These are phyloP conservation scores for Myriangium duriaei DNA, from an alignment of 2,329 filamentous ascomycete genomes.

Conservation along the genomic window DNA sequence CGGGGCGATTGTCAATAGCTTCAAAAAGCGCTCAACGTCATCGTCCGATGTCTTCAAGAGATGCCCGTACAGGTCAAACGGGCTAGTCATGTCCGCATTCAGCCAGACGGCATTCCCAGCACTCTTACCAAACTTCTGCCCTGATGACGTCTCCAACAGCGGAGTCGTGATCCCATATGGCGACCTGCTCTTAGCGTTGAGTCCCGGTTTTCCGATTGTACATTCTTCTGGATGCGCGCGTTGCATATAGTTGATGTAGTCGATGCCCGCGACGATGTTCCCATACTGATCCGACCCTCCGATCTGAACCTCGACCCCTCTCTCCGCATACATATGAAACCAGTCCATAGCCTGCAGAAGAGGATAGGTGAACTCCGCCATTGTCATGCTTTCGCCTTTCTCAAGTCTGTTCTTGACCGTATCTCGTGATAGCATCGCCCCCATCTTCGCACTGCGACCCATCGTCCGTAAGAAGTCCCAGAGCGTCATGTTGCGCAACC, in stretches of 20 bases:
- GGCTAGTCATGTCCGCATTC: conserved; percentile 63
- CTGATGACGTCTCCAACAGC: conserved; percentile 70
- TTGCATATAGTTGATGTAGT: conserved; percentile 63
- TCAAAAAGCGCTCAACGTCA: conserved; percentile 70
- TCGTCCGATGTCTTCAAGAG: conserved; percentile 72
- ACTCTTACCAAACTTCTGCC: conserved; percentile 88
- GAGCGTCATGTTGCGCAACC: conserved; percentile 62
- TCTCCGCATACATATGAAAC: conserved; percentile 68
- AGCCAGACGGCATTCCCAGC: conserved; percentile 92
- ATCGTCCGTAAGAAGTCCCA: conserved; percentile 64
- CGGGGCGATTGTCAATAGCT: conserved; percentile 82
- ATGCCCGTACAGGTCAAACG: conserved; percentile 82
- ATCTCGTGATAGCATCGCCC: conserved; percentile 33
- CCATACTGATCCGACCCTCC: conserved; percentile 94
- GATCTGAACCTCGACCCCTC: conserved; percentile 69
- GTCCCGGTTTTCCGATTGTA: conserved; percentile 2
- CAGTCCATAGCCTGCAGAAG: conserved; percentile 94
- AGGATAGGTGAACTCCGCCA: conserved; percentile 87
- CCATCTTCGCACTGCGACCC: conserved; percentile 62
- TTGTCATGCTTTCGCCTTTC: conserved; percentile 85
- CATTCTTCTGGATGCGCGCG: background rate
- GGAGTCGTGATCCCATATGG: conserved; percentile 86
- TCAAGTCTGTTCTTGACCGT: conserved; percentile 71
- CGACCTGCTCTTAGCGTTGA: conserved; percentile 19
- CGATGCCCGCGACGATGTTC: conserved; percentile 85